Conservation (phyloP, 1,284 basidiomycete species). For the Cutaneotrichosporon spelunceum region DNA sequence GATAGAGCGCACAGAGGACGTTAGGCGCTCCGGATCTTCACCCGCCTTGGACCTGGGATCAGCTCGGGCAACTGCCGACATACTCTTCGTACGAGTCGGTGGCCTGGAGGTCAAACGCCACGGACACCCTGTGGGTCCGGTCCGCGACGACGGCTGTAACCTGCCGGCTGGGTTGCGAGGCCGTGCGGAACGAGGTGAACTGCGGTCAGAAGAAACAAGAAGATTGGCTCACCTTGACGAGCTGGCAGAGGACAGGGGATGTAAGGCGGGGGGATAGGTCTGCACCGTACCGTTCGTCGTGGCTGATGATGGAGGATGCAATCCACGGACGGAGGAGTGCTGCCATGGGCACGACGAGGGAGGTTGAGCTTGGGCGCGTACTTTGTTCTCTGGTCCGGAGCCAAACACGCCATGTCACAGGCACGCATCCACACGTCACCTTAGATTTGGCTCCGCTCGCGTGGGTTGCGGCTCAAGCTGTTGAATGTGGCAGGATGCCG, state of each 20-base stretch:
- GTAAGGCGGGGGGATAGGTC: slow-evolving; percentile 20
- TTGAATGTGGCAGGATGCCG: no score
- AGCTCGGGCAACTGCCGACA: slow-evolving; percentile 1
- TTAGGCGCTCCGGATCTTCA: slow-evolving; percentile 26
- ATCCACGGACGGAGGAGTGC: slow-evolving; percentile 29
- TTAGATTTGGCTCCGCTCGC: no score
- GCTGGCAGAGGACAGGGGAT: slow-evolving; percentile 25
- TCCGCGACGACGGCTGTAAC: slow-evolving; percentile 30
- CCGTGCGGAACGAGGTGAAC: slow-evolving; percentile 27
- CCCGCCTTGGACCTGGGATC: slow-evolving; percentile 22
- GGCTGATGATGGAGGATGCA: slow-evolving; percentile 23
- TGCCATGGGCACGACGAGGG: slow-evolving; percentile 3
- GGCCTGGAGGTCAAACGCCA: slow-evolving; percentile 30
- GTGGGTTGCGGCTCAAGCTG: no score
- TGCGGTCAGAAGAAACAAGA: slow-evolving; percentile 3
- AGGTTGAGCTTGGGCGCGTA: no score
- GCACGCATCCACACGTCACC: no score
- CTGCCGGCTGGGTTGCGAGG: slow-evolving; percentile 13
- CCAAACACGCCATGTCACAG: no score
- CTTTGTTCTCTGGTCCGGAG: no score
- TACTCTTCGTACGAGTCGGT: slow-evolving; percentile 35
- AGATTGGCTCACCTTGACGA: slow-evolving; percentile 28
- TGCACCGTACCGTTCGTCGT: slow-evolving; percentile 35
- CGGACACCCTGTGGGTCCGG: slow-evolving; percentile 27
- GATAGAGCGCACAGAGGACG: slow-evolving; percentile 29